phyloP scores from a whole-genome alignment of 495 filamentous ascomycete species.

The Penicillium dipodomyicola region DNA sequence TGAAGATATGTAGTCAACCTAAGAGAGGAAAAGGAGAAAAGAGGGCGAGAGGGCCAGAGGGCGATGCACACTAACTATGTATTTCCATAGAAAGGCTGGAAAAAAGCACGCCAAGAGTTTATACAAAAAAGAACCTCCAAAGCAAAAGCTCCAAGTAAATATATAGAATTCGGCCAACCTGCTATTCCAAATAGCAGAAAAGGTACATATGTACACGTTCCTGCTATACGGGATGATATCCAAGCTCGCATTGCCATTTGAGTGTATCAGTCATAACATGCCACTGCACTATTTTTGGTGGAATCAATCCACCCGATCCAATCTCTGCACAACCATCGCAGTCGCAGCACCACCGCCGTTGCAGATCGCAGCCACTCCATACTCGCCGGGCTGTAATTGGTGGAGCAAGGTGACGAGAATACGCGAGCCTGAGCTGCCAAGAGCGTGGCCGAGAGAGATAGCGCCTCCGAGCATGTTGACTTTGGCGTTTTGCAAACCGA shows the following conservation, averaged over 20 bases:
- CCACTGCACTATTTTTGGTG: neutral
- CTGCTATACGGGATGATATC: neutral
- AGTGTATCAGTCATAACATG: conserved; percentile 24
- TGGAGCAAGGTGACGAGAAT: conserved; percentile 90
- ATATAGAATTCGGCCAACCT: neutral
- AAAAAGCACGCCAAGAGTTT: neutral
- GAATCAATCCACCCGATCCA: conserved; percentile 59
- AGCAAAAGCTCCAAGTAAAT: neutral
- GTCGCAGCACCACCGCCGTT: conserved; percentile 93
- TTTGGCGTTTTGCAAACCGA: conserved; percentile 69
- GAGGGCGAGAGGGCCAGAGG: neutral
- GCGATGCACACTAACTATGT: neutral
- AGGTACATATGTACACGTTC: neutral
- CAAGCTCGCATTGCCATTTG: neutral
- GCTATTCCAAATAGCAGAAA: neutral
- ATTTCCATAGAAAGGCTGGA: neutral
- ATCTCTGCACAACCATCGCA: conserved; percentile 86
- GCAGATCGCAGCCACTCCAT: conserved; percentile 93
- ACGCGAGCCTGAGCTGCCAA: conserved; percentile 90
- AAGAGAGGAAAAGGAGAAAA: neutral
- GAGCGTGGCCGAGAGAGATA: conserved; percentile 88
- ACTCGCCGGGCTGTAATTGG: conserved; percentile 85
- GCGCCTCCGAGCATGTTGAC: conserved; percentile 91
- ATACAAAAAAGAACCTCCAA: neutral
- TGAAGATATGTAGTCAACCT: neutral